phyloP scores from a whole-genome alignment of 129 eudicot genomes.

The Artemisia tridentata region DNA sequence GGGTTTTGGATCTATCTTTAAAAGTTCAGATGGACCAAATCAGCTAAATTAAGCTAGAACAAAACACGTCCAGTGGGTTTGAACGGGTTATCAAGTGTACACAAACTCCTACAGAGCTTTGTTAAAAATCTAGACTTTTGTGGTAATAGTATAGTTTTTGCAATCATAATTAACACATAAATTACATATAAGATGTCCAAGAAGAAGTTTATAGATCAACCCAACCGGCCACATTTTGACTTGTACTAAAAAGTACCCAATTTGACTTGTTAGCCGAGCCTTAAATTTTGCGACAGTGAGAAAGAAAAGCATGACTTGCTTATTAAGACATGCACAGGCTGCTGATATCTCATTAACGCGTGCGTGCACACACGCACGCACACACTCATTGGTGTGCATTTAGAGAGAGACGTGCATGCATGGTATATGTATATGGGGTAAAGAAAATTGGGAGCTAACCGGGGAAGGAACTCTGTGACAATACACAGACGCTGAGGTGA shows the following conservation, averaged over 20 bases:
- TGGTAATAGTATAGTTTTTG: not conserved
- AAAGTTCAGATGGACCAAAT: not conserved
- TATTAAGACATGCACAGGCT: not conserved
- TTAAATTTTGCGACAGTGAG: not conserved
- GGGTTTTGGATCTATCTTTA: not conserved
- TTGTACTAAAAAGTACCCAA: not conserved
- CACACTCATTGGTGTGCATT: too few species aligned
- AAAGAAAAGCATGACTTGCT: constrained; percentile 1
- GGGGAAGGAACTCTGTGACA: constrained; percentile 97
- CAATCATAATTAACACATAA: not conserved
- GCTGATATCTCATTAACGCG: not conserved
- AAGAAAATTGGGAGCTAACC: constrained; percentile 48
- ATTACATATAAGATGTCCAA: not conserved
- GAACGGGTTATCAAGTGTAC: too few species aligned
- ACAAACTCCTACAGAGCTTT: too few species aligned
- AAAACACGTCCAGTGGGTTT: not conserved
- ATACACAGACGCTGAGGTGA: constrained; percentile 94
- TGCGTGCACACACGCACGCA: too few species aligned
- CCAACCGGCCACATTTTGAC: not conserved
- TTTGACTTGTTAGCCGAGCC: constrained; percentile 4
- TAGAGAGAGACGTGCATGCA: not conserved
- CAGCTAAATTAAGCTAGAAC: not conserved
- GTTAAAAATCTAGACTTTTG: too few species aligned
- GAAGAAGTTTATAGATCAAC: not conserved
- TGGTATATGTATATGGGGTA: not conserved